Evolutionary conservation across 768 basidiomycete species (phyloP), one percentile per base, ranked within the genome.

Genomic region (Auriscalpium vulgare): DNA sequence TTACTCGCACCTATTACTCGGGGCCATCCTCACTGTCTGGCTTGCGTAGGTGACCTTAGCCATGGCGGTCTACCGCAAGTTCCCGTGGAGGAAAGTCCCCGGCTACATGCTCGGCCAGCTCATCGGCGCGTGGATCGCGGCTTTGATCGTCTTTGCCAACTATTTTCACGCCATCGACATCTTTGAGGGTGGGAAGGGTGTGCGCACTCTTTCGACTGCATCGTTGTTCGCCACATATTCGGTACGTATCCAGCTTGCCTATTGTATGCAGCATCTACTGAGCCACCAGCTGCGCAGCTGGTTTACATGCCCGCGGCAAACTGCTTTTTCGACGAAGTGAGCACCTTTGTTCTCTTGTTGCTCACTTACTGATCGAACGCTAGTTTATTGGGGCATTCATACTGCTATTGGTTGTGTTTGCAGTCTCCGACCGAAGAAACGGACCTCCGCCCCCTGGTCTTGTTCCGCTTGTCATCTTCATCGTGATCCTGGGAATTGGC

Each of bases 61-160:
- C 13, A 63, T 90, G 47, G 87, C 85, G 4, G 73, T 80, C 3
- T 82, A 82, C 67, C 81, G 89, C 60, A 77, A 76, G 46, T 91
- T 92, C 68, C 87, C 90, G 0, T 87, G 87, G 85, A 78, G 75
- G 61, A 91, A 91, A 66, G 90, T 90, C 0, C 90, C 90, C 0
- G 75, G 62, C 19, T 90, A 83, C 66, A 78, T 87, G 47, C 63
- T 81, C 50, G 78, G 83, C 0, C 87, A 88, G 65, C 56, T 84
- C 17, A 65, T 87, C 48, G 87, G 86, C 19, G 85, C 70, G 4
- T 61, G 85, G 37, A 73, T 77, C 46, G 87, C 84, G 16, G 79
- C 78, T 14, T 78, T 76, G 1, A 64, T 83, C 45, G 67, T 81
- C 36, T 87, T 87, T 59, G 84, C 73, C 5, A 82, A 83, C 62